Base-by-base conservation (phyloP, 192 early-diverging fungal genomes). In the Backusella luteola region DNA sequence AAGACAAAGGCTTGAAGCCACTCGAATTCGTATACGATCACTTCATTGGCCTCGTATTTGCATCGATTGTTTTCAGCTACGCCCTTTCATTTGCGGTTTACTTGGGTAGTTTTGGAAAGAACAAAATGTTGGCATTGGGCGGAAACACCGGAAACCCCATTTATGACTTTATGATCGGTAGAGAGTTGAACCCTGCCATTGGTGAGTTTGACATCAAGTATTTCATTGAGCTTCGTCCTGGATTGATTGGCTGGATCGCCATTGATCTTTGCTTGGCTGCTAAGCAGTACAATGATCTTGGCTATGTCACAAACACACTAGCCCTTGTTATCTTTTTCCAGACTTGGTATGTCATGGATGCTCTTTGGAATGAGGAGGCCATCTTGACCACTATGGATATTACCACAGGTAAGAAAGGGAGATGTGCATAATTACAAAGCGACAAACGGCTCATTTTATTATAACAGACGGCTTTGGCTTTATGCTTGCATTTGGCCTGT, bases 361-460 rank as follows among this genome's bases (percentile, higher is more conserved):
- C 95, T 4, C 80, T 96, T 41, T 93, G 86, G 85, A 91, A 90
- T 74, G 93, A 95, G 52, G 82, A 82, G 42, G 63, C 23, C 14
- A 94, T 99, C 23, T 78, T 99, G 82, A 97, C 97, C 19, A 99
- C 96, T 6, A 97, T 98, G 95, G 96, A 99, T 74, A 94, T 99
- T n/a, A 95, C 92, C 21, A 96, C 94, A 6, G 80, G 80, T 81
- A 69, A 56, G 3, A 69, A 44, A 34, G 3, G 11, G 32, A 3
- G 15, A 11, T n/a, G 8, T 9, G 11, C 34, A 32, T 1, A 32
- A 3, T 46, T 21, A 19, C 42, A 26, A 23, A 44, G 7, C 4
- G 32, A 3, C 32, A 70, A 46, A 12, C 11, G 3, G 4, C 32
- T 32, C 32, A 32, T 32, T 2, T 46, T 34, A 49, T 68, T 36